Evolutionary conservation across 306 rosid genomes (phyloP), one percentile per base, ranked within the genome.

Genomic region (Lathyrus oleraceus): DNA sequence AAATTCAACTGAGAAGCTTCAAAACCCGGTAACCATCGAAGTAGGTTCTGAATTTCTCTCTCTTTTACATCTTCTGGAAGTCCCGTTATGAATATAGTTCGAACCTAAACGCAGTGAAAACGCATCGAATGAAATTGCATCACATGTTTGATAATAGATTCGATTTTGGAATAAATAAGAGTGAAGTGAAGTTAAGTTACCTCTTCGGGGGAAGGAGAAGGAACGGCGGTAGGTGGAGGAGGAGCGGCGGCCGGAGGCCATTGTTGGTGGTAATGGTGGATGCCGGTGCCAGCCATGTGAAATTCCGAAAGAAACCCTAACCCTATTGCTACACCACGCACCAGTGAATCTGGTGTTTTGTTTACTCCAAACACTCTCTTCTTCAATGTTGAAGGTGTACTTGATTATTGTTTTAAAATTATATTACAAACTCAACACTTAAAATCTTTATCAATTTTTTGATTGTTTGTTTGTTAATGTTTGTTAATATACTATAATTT

Each of bases 1-100:
- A 85, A 83, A 76, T 95, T 95, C 0, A 91, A 82, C 49, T 95
- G 99, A 20, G 99, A 95, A 51, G 99, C 99, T 80, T 95, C 99
- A 61, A 89, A 95, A 0, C 99, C 99, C 2, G 99, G 97, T 25
- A 95, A 44, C 97, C 99, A 95, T 44, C 99, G 70, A 69, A 89
- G 73, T 10, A 95, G 90, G 70, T 95, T 95, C 84, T 79, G 92
- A 17, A 95, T 78, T 69, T 95, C 99, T 54, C 99, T 77, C 89
- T 95, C 99, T 64, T 78, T 91, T 7, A 95, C 99, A 38, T 95
- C 96, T 38, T 95, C 99, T 0, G 99, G 99, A 60, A 95, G 96
- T 0, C 99, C 99, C 0, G 97, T 84, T 40, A 95, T 87, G 61
- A 95, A 95, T 14, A 95, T 87, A 5, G 99, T 95, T 43, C 99